Conservation (phyloP, 192 early-diverging fungal genomes). For the Martensiomyces pterosporus region DNA sequence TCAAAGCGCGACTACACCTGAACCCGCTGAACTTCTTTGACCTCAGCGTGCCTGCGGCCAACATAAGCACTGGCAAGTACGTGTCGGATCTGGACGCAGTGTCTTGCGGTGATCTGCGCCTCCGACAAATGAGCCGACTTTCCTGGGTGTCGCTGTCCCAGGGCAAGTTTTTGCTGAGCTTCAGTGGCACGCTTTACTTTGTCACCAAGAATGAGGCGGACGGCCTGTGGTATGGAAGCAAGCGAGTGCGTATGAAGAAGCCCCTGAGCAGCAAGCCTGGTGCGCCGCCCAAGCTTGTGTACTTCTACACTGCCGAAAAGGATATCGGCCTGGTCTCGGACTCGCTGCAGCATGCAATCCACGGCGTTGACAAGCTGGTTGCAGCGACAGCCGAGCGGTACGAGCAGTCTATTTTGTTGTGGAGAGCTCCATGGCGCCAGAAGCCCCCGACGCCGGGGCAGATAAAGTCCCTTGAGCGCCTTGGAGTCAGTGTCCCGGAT, state of each 20-base stretch:
- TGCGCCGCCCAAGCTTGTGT: not conserved
- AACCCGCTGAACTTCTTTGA: slow-evolving; percentile 32
- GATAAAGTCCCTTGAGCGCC: slow-evolving; percentile 37
- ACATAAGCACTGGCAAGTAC: not conserved
- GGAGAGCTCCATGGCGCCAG: slow-evolving; percentile 55
- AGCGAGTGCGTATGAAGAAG: slow-evolving; percentile 7
- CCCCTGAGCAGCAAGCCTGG: not conserved
- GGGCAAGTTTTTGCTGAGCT: slow-evolving; percentile 11
- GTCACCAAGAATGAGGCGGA: not conserved
- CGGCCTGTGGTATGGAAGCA: slow-evolving; percentile 12
- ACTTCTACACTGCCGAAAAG: slow-evolving; percentile 5
- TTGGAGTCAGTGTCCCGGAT: slow-evolving; percentile 30
- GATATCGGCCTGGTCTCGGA: slow-evolving; percentile 45
- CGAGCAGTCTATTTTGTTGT: slow-evolving; percentile 16
- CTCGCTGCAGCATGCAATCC: slow-evolving; percentile 53
- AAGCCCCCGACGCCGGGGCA: slow-evolving; percentile 54
- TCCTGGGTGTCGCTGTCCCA: slow-evolving; percentile 34
- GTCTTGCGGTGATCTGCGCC: slow-evolving; percentile 16
- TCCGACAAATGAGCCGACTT: slow-evolving; percentile 17
- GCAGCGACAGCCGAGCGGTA: slow-evolving; percentile 12
- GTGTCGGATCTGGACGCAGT: slow-evolving; percentile 7
- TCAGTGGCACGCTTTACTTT: slow-evolving; percentile 3
- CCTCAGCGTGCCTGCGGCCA: not conserved
- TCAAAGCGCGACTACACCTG: slow-evolving; percentile 18
- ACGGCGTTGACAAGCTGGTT: slow-evolving; percentile 63